Evolutionary conservation across 2,329 filamentous ascomycete genomes (phyloP).

Genomic region (Periconia sp.): DNA sequence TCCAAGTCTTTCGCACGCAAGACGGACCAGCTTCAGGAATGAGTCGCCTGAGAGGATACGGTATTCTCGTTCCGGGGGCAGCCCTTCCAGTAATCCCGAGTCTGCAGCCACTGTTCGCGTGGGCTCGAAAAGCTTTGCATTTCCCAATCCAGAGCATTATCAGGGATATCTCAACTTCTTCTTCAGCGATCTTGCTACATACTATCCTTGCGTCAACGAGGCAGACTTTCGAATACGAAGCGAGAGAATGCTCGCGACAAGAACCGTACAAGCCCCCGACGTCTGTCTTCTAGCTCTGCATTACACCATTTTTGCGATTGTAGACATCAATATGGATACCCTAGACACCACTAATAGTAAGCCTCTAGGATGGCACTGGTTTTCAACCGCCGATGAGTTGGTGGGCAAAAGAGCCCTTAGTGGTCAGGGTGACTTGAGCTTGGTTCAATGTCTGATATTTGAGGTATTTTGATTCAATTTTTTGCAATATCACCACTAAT

Average conservation of each 20-base stretch:
- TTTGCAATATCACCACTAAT: background rate
- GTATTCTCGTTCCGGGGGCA: slow-evolving; percentile 8
- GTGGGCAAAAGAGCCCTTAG: slow-evolving; percentile 30
- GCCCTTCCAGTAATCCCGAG: slow-evolving; percentile 11
- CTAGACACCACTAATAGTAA: slow-evolving; percentile 10
- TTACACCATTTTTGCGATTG: slow-evolving; percentile 37
- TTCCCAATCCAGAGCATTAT: slow-evolving; percentile 28
- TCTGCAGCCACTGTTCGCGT: slow-evolving; percentile 18
- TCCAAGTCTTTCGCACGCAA: slow-evolving; percentile 24
- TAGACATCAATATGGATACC: slow-evolving; percentile 18
- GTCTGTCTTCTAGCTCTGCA: slow-evolving; percentile 35
- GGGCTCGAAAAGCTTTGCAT: slow-evolving; percentile 24
- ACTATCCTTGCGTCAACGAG: slow-evolving; percentile 39
- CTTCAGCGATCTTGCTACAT: slow-evolving; percentile 34
- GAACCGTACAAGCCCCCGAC: slow-evolving; percentile 21
- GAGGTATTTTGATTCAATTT: slow-evolving; percentile 21
- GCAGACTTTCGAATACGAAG: slow-evolving; percentile 28
- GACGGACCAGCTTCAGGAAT: slow-evolving; percentile 17
- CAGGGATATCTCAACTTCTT: slow-evolving; percentile 31
- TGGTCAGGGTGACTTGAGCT: slow-evolving; percentile 25
- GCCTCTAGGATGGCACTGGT: slow-evolving; percentile 38
- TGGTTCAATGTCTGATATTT: slow-evolving; percentile 36
- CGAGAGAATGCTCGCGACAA: slow-evolving; percentile 27
- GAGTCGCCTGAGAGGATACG: slow-evolving; percentile 16
- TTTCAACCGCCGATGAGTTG: slow-evolving; percentile 32